A percentile compares a stretch with the other conserved stretches of the same genome.
phyloP scores from a whole-genome alignment of 1,284 basidiomycete species.

The Lentinula novae-zelandiae region DNA sequence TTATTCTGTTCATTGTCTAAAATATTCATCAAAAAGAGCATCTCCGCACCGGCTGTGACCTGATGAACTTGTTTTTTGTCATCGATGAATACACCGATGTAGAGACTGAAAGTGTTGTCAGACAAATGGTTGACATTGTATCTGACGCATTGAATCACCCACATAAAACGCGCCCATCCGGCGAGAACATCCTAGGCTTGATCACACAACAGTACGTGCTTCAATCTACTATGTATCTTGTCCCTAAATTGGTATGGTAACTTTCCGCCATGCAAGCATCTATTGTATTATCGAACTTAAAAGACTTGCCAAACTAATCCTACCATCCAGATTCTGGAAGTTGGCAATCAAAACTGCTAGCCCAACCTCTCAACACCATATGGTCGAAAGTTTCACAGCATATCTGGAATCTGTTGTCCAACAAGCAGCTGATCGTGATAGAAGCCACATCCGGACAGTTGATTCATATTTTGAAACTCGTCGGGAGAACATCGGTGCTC shows the following conservation, averaged over 20 bases:
- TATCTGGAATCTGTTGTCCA: slow-evolving; percentile 38
- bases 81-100: slow-evolving; percentile 40
- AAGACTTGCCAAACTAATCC: slow-evolving; percentile 4
- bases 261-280: too few species aligned
- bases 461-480: slow-evolving; percentile 36
- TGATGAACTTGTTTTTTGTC: slow-evolving; percentile 39
- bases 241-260: too few species aligned
- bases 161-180: too few species aligned
- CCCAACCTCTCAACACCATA: slow-evolving; percentile 30
- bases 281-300: too few species aligned
- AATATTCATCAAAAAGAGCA: background rate
- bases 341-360: slow-evolving; percentile 30
- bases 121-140: slow-evolving; percentile 24
- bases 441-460: slow-evolving; percentile 28
- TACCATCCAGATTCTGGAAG: slow-evolving; percentile 36
- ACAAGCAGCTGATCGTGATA: slow-evolving; percentile 36
- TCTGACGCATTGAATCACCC: slow-evolving; percentile 27
- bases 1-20: too few species aligned
- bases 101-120: slow-evolving; percentile 18
- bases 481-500: slow-evolving; percentile 38
- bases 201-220: too few species aligned
- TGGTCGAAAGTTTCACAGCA: slow-evolving; percentile 32
- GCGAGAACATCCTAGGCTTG: too few species aligned
- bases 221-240: too few species aligned
- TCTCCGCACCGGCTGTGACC: slow-evolving; percentile 24